A percentile compares a stretch with the other conserved stretches of the same genome.
Conservation (phyloP, 331 rosid species). For the Malus hybrid region DNA sequence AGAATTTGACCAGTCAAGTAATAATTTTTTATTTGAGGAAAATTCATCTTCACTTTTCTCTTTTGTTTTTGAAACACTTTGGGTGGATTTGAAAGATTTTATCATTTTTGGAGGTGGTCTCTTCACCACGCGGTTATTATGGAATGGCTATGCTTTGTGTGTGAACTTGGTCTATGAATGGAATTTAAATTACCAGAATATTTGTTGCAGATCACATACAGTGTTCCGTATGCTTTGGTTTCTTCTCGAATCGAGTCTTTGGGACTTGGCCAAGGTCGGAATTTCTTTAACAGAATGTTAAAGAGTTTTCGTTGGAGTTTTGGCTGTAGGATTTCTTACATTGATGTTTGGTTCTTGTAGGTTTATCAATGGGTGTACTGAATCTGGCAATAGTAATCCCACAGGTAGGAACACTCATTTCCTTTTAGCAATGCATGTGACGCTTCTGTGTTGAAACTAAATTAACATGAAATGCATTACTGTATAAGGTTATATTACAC, state of each 20-base stretch:
- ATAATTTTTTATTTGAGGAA: background rate
- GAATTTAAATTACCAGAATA: background rate
- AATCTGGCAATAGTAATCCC: slow-evolving; percentile 90
- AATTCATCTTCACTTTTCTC: background rate
- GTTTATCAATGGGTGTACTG: slow-evolving; percentile 90
- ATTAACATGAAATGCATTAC: background rate
- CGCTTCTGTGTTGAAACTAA: background rate
- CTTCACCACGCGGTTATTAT: background rate
- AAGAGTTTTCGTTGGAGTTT: background rate
- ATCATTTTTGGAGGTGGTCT: background rate
- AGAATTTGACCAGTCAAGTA: background rate
- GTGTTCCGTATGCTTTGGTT: slow-evolving; percentile 87
- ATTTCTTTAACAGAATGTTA: slow-evolving; percentile 3
- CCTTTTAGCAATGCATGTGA: background rate
- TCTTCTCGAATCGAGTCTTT: slow-evolving; percentile 75
- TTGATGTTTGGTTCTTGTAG: slow-evolving; percentile 41
- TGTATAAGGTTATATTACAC: background rate
- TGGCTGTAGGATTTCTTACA: slow-evolving; percentile 11
- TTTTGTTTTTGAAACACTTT: background rate
- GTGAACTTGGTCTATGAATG: background rate
- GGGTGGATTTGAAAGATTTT: background rate
- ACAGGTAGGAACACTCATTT: slow-evolving; percentile 46
- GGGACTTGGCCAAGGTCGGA: slow-evolving; percentile 89
- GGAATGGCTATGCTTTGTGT: background rate
- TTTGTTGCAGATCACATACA: slow-evolving; percentile 72